Base-by-base conservation (phyloP, 2,329 filamentous ascomycete species). In the Xylaria sp. region DNA sequence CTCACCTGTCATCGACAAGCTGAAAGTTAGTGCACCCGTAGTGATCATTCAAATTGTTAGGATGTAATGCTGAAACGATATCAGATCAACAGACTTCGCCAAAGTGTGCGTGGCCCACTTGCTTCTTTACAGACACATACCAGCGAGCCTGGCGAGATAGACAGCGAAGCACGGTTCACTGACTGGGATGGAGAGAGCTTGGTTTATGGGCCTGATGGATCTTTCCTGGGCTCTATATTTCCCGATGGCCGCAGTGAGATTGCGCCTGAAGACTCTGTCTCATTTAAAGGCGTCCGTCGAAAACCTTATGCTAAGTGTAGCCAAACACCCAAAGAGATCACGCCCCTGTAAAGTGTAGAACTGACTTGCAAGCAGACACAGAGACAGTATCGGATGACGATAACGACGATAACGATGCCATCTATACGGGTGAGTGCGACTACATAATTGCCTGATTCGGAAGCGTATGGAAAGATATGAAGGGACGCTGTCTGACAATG, bases 231-330 rank as follows among this genome's bases (percentile, higher is more conserved):
- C 19, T 25, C 17, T 0, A 33, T 46, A 14, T 52, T 51, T 23
- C 37, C 40, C 33, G 49, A 49, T 21, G 47, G 46, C 17, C 25
- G 35, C 1, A 51, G 38, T 3, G 57, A 52, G 28, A 28, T 64
- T 28, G 31, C 23, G 1, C 54, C 62, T 15, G 53, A 58, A 8
- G 58, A 62, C 37, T 64, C 58, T 5, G 38, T 62, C 12, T 58
- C 62, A 2, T 31, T 62, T 31, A 64, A 8, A 37, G 17, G 43
- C 35, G 28, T 31, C 4, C 35, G 38, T 49, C 31, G 52, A 50
- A 14, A 15, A 5, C 25, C 59, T 4, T 60, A 49, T 35, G 19
- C 55, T 65, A 51, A 35, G 60, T 23, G 31, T 2, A 28, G 12
- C 35, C 23, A 12, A 2, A 28, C 7, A 14, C 19, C 38, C 9